Evolutionary conservation across 441 rosid species (phyloP), one percentile per base, ranked within the genome.

Genomic region (Gossypium lobatum): DNA sequence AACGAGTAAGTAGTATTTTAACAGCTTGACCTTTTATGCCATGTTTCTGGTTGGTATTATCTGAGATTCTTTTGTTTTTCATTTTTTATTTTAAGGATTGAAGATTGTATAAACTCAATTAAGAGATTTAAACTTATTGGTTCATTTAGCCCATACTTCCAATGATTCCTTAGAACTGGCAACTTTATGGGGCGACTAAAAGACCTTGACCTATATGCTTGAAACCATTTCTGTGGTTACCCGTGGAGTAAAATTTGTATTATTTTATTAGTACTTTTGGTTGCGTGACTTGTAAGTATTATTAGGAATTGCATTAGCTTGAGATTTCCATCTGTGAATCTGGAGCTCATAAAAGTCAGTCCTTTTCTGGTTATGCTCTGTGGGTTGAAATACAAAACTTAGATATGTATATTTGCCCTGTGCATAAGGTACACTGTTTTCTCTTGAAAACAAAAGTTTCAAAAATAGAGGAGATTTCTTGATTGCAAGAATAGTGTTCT

Each of bases 1-100:
- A 92, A 71, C 86, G 95, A 64, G 99, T 95, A 98, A 80, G 91
- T 77, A 55, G 42, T 31, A 34, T 58, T 70, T 79, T 78, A 31
- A 50, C 57, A 58, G 64, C 64, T 50, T 73, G 11, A 46, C 45
- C 70, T 23, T 74, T 7, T 20, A 62, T 71, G 68, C 61, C 26
- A 53, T 57, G 50, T 48, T 74, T 71, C 45, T 37, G 50, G 52
- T 69, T 31, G 54, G 54, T 70, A 18, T 64, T 48, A 45, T 78
- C 71, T 46, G 68, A 48, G 73, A 6, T 20, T 34, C 42, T 17
- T 13, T 55, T 57, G 14, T 14, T 46, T 26, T 66, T 2, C 20
- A 6, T 4, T 1, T 11, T 10, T 4, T 42, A 10, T 10, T 42
- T 42, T 10, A 42, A 48, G 20, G 58, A 66, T 55, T 48, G 13